Evolutionary conservation across 257 asterid species (phyloP).

Genomic region (Cynanchum wilfordii): DNA sequence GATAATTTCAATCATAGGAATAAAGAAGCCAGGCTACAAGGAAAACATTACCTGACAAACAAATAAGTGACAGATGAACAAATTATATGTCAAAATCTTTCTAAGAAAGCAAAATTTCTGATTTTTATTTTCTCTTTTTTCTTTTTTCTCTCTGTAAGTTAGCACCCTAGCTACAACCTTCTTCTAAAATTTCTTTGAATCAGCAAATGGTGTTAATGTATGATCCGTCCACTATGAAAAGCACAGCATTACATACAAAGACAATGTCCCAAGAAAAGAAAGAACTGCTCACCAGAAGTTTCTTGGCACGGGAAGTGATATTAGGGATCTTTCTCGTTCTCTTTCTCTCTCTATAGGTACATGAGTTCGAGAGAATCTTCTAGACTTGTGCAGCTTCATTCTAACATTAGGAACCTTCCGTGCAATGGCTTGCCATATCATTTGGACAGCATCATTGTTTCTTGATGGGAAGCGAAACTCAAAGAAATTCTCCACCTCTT

Average conservation of each 20-base stretch:
- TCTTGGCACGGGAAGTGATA: constrained; percentile 43
- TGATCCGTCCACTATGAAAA: neutral
- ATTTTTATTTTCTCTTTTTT: neutral
- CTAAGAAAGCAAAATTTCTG: constrained; percentile 1
- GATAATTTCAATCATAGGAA: neutral
- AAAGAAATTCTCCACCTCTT: constrained; percentile 44
- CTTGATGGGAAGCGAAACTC: constrained; percentile 55
- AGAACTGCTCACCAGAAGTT: constrained; percentile 35
- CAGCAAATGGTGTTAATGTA: neutral
- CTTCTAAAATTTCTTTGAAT: neutral
- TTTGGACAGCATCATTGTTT: constrained; percentile 64
- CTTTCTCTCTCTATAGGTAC: constrained; percentile 24
- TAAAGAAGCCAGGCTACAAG: neutral
- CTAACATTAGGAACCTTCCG: constrained; percentile 49
- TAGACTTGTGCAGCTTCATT: constrained; percentile 32
- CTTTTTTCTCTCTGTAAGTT: neutral
- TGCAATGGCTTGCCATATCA: constrained; percentile 65
- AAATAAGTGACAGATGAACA: neutral
- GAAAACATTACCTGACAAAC: neutral
- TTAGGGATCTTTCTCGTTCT: constrained; percentile 28
- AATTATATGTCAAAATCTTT: neutral
- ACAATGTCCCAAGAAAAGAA: neutral
- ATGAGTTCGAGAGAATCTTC: constrained; percentile 27
- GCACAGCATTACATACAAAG: neutral
- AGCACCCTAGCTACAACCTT: neutral